A percentile compares a stretch with the other conserved stretches of the same genome.
These are phyloP conservation scores for Xylariaceae sp. DNA, from an alignment of 2,329 filamentous ascomycete genomes.

Conservation along the genomic window DNA sequence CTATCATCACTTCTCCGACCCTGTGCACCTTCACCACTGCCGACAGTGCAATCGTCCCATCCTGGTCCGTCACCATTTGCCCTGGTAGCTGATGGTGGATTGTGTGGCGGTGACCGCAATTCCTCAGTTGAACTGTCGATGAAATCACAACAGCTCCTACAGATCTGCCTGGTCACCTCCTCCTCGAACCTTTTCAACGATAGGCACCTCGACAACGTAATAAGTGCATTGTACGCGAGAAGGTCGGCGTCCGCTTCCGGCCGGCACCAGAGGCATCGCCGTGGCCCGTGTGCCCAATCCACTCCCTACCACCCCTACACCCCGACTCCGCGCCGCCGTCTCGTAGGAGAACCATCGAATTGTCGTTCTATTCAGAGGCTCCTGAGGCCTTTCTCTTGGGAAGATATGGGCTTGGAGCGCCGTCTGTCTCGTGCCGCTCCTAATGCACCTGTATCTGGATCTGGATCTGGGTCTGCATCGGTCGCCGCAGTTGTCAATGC, in stretches of 20 bases:
- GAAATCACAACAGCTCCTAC: conserved; percentile 28
- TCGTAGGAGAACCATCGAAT: conserved; percentile 14
- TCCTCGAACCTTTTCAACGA: conserved; percentile 29
- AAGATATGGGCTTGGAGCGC: conserved; percentile 27
- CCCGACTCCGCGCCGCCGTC: conserved; percentile 16
- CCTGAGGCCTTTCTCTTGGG: conserved; percentile 16
- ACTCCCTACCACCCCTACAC: conserved; percentile 14
- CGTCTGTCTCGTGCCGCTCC: conserved; percentile 23
- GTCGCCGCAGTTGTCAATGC: conserved; percentile 25
- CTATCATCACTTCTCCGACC: not conserved
- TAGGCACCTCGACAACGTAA: conserved; percentile 23
- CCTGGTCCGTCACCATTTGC: conserved; percentile 28
- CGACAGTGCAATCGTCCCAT: conserved; percentile 19
- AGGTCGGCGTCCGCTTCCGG: conserved; percentile 21
- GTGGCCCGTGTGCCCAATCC: conserved; percentile 23
- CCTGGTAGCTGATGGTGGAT: conserved; percentile 23
- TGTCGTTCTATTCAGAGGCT: conserved; percentile 17
- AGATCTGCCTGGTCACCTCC: conserved; percentile 29
- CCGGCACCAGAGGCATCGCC: conserved; percentile 25
- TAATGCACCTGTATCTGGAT: conserved; percentile 15
- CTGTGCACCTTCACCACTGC: conserved; percentile 19
- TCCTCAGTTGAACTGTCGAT: conserved; percentile 26
- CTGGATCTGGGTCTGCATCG: conserved; percentile 11
- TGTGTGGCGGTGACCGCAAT: conserved; percentile 19
- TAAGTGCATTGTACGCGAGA: conserved; percentile 24